Evolutionary conservation across 202 grass and related monocot genomes (phyloP).

Genomic region (Carex sylvatica): DNA sequence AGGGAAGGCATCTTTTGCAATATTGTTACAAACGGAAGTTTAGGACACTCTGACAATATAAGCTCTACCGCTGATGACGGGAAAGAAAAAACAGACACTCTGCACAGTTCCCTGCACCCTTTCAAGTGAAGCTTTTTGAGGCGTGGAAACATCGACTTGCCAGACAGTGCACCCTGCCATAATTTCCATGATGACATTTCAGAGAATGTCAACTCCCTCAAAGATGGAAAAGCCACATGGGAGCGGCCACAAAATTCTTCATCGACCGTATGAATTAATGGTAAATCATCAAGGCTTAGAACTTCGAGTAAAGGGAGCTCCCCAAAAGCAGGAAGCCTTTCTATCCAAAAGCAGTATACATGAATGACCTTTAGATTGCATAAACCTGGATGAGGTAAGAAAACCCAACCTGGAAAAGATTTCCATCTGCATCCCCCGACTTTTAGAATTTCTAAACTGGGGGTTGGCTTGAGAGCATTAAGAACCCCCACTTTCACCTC

Average conservation of each 20-base stretch:
- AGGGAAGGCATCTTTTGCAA: too few species aligned
- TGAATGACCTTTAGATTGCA: not conserved
- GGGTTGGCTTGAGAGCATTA: not conserved
- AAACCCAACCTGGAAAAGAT: constrained; percentile 7
- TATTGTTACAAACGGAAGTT: too few species aligned
- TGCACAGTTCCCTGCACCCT: not conserved
- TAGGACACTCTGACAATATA: not conserved
- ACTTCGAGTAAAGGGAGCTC: not conserved
- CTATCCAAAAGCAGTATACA: not conserved
- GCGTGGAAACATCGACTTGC: not conserved
- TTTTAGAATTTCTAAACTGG: not conserved
- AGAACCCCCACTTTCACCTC: not conserved
- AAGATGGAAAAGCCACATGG: not conserved
- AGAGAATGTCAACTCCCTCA: constrained; percentile 3
- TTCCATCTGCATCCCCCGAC: not conserved
- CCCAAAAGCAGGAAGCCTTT: not conserved
- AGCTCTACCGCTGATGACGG: not conserved
- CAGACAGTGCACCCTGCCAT: not conserved
- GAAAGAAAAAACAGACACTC: not conserved
- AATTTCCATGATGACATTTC: not conserved
- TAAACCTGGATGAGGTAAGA: not conserved
- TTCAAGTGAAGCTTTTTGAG: not conserved
- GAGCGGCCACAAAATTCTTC: not conserved
- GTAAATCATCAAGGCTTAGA: not conserved
- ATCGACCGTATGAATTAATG: too few species aligned